Evolutionary conservation across 371 early-diverging fungal species (phyloP), one percentile per base, ranked within the genome.

Genomic region (Syncephalastrum racemosum): DNA sequence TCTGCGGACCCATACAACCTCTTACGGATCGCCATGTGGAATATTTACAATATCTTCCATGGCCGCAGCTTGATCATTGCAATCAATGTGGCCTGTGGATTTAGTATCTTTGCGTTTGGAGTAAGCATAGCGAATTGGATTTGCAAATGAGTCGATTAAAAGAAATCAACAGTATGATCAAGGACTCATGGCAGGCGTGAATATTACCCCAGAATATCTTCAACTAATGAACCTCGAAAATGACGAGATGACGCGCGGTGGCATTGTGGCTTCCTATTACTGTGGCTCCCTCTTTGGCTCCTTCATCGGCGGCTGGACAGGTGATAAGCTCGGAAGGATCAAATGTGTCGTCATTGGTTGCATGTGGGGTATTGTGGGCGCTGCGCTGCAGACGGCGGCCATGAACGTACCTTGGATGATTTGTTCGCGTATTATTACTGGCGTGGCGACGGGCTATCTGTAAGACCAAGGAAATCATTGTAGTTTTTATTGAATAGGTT

Each of bases 101-200:
- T 75, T 42, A 71, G 72, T 48, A 75, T 75, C 19, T 75, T 75
- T 42, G 71, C 69, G 31, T 75, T 75, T 69, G 75, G 75, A n/a
- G 75, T 71, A 69, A 59, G 66, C 62, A n/a, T 7, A 31, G 10
- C 36, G 10, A 31, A 10, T 2, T 24, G 46, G 10, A 2, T 25
- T 43, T 16, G 36, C 49, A 24, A 45, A 22, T 18, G 2, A n/a
- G 2, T 39, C 15, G 14, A 40, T 20, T 19, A 31, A 23, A n/a
- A 0, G n/a, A n/a, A 6, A 12, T 36, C 0, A 23, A 41, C 20
- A 58, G 58, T 75, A 75, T 63, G 75, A 75, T 60, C 75, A 75
- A 62, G 76, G 76, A 25, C 66, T 76, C 1, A 76, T 76, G 76
- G 59, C 63, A 36, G 64, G 67, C 53, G 76, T 76, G 10, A 75